Conservation (phyloP, 371 early-diverging fungal species). For the Umbelopsis sp. region DNA sequence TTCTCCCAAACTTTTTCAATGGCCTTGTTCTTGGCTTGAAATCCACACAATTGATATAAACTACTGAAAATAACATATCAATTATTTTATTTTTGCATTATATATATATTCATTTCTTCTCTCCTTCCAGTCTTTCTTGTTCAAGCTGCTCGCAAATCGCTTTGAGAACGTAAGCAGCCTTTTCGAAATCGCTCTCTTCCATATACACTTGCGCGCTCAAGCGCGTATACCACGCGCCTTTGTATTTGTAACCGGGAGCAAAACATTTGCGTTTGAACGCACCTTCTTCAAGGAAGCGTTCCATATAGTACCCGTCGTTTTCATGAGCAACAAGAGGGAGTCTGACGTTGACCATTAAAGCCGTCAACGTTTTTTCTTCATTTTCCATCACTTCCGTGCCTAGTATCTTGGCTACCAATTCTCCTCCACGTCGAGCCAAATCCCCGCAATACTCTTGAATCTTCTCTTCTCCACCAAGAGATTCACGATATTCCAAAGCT, state of each 20-base stretch:
- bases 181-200: conserved; percentile 54
- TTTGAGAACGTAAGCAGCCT: conserved; percentile 47
- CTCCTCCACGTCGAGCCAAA: conserved; percentile 64
- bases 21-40: no score
- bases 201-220: conserved; percentile 66
- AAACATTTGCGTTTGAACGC: conserved; percentile 48
- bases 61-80: no score
- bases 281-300: conserved; percentile 41
- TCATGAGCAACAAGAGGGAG: conserved; percentile 48
- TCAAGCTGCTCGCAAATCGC: conserved; percentile 42
- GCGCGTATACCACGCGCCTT: conserved; percentile 55
- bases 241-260: conserved; percentile 48
- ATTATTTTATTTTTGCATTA: no score
- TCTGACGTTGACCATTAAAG: conserved; percentile 64
- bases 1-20: no score
- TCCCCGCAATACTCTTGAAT: conserved; percentile 59
- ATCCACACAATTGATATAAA: no score
- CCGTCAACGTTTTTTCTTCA: conserved; percentile 41
- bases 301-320: conserved; percentile 21
- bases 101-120: conserved; percentile 10
- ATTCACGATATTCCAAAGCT: conserved; percentile 56
- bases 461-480: conserved; percentile 57
- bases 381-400: conserved; percentile 65
- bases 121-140: conserved; percentile 21
- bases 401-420: conserved; percentile 55